Evolutionary conservation across 1,284 basidiomycete genomes (phyloP), one percentile per base, ranked within the genome.

Genomic region (Cutaneotrichosporon cutaneum): DNA sequence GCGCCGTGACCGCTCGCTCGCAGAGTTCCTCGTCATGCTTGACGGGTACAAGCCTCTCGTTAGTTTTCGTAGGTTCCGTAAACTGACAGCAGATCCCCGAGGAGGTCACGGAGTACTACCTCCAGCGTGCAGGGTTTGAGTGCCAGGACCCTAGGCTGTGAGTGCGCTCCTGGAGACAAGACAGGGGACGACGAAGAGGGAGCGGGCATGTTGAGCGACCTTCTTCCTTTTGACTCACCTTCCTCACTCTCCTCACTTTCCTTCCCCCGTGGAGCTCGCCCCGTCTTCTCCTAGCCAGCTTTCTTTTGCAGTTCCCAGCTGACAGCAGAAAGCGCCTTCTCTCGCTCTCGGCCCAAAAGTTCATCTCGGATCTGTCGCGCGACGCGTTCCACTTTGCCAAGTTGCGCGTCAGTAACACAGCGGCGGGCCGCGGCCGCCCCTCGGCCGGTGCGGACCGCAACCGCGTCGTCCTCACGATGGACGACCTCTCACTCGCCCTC

Each of bases 311-410:
- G 39, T 18, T 42, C 39, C n/a, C 2, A 26, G n/a, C 59, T 63
- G 47, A 61, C 60, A 22, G 18, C 75, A 95, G 92, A 65, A 97
- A 96, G 81, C 88, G 95, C 6, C 85, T 99, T 9, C 83, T 99
- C 26, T 94, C 94, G 0, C 85, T 99, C 32, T 94, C 96, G 1
- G 93, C 95, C 0, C 96, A 99, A 77, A 99, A 99, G 76, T 99
- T 99, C 76, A 89, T 99, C 47, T 90, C 93, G 13, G 96, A 99
- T 77, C 95, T 99, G 66, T 91, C 95, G 2, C 87, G 91, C 10
- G 96, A 99, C 77, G 94, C 96, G 16, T 99, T 93, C 79, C 94
- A 98, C 74, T 96, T 98, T 77, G 95, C 96, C 4, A 89, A 95
- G 27, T 92, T 99, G 71, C 87, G 96, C 72, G 58, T 92, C 77